Percentiles rank a stretch among this genome's conserved stretches.
phyloP scores from a whole-genome alignment of 2,329 filamentous ascomycete species.

The Clathrospora elynae region DNA sequence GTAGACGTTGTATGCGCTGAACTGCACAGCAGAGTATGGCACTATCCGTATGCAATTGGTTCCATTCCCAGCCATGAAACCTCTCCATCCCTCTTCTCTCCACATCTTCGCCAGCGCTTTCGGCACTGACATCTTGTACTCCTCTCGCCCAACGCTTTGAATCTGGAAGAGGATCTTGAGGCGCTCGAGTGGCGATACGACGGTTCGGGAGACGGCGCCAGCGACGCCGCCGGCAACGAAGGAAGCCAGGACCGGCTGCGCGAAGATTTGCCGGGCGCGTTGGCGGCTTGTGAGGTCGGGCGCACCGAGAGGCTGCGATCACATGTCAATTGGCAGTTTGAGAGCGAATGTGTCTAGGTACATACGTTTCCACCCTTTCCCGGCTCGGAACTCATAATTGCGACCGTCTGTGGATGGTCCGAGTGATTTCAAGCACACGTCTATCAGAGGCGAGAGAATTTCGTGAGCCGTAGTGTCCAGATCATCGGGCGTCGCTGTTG shows the following conservation, averaged over 20 bases:
- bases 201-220: conserved; percentile 94
- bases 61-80: conserved; percentile 97
- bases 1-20: conserved; percentile 97
- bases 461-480: conserved; percentile 28
- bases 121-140: conserved; percentile 90
- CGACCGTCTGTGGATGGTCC: conserved; percentile 19
- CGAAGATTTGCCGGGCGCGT: conserved; percentile 54
- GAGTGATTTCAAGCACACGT: too few relatives aligned
- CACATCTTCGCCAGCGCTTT: conserved; percentile 95
- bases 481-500: conserved; percentile 39
- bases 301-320: conserved; percentile 22
- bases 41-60: conserved; percentile 99
- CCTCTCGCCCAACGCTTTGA: conserved; percentile 85
- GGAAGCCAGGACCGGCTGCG: conserved; percentile 85
- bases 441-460: conserved; percentile 31
- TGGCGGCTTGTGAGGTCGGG: conserved; percentile 29
- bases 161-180: conserved; percentile 98
- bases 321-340: conserved; percentile 20
- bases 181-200: conserved; percentile 93
- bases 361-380: conserved; percentile 32
- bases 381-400: conserved; percentile 28
- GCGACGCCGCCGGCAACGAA: conserved; percentile 94
- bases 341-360: conserved; percentile 4
- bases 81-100: conserved; percentile 93
- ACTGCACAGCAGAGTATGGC: conserved; percentile 96